Evolutionary conservation across 768 basidiomycete species (phyloP), one percentile per base, ranked within the genome.

Genomic region (Macrolepiota dolichaula): DNA sequence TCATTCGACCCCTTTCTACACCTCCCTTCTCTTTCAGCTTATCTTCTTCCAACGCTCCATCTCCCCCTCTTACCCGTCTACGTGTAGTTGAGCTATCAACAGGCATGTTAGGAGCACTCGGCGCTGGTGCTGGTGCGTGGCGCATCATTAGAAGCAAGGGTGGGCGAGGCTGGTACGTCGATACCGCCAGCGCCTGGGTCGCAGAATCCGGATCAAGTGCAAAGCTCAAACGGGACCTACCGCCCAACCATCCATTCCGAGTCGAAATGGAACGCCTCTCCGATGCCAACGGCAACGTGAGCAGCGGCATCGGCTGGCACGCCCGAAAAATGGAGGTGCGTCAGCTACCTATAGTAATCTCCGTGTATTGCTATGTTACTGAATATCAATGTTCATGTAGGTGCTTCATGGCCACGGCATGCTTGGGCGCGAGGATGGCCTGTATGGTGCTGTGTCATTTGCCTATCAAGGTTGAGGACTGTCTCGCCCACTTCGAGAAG

Each of bases 251-350:
- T 71, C 85, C 88, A 2, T 83, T 89, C 72, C 77, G 95, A 53
- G 70, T 73, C 27, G 90, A 91, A 69, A 78, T 96, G 70, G 83
- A 85, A 64, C 80, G 82, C 55, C 76, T 97, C 22, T 86, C 92
- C 10, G 80, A 87, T 60, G 87, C 91, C 4, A 91, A 92, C 64
- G 93, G 94, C 9, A 92, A 92, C 68, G 93, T 96, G n/a, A 89
- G 82, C 70, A 92, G 89, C 67, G 91, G 89, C 3, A 85, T 96
- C 4, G 96, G 96, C 0, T 98, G 96, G 95, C 94, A 97, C 74
- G 87, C 92, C 22, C 77, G 96, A 61, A 99, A 99, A 77, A 94
- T 97, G 92, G 95, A 97, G 85, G 92, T 93, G 67, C 59, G 88
- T 76, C n/a, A 40, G 63, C 51, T 35, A n/a, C 46, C 17, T 63